Evolutionary conservation across 2,329 filamentous ascomycete species (phyloP).

Genomic region (Xylariaceae sp.): DNA sequence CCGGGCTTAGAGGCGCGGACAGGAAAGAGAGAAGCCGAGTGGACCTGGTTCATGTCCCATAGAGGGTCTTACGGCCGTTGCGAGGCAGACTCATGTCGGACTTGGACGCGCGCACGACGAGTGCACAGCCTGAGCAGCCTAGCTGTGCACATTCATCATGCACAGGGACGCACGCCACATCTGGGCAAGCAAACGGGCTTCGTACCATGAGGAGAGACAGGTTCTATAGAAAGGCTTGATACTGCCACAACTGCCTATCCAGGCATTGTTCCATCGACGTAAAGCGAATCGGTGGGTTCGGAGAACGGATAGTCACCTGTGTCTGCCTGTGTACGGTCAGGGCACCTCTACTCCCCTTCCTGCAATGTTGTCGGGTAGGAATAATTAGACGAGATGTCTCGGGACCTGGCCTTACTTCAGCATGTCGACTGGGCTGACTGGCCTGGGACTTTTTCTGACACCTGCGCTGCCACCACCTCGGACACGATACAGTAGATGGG

Average conservation of each 20-base stretch:
- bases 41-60: neutral
- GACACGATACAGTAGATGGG: neutral
- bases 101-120: neutral
- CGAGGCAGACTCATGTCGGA: neutral
- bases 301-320: no score
- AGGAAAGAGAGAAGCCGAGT: neutral
- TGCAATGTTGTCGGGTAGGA: neutral
- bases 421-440: slow-evolving; percentile 6
- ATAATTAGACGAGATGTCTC: slow-evolving; percentile 26
- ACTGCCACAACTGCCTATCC: no score
- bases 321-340: no score
- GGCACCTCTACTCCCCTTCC: no score
- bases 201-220: no score
- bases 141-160: no score
- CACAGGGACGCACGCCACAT: no score
- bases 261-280: no score
- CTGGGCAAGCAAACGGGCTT: no score
- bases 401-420: slow-evolving; percentile 19
- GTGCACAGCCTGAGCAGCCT: neutral
- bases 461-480: slow-evolving; percentile 1
- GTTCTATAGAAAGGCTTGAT: no score
- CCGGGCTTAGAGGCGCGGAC: no score
- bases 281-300: no score
- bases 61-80: slow-evolving; percentile 13
- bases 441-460: slow-evolving; percentile 1